Conservation (phyloP, 2,329 filamentous ascomycete genomes). For the Clonostachys chloroleuca region DNA sequence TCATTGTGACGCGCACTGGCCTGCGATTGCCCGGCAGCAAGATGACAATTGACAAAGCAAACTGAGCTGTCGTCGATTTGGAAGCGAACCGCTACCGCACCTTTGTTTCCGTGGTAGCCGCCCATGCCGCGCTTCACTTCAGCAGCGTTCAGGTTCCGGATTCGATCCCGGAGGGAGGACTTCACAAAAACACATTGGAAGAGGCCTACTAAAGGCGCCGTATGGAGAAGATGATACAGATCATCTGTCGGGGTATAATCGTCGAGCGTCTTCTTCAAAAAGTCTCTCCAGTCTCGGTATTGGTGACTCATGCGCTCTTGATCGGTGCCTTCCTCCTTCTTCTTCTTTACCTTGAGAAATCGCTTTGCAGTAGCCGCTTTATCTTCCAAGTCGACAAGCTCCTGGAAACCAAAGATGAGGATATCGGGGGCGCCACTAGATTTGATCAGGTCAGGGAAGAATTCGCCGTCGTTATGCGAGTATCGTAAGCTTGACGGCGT, state of each 20-base stretch:
- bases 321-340: constrained; percentile 62
- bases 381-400: constrained; percentile 96
- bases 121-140: constrained; percentile 97
- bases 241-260: constrained; percentile 75
- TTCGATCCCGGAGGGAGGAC: constrained; percentile 67
- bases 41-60: constrained; percentile 96
- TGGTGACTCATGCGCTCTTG: constrained; percentile 95
- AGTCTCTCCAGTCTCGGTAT: constrained; percentile 94
- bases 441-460: constrained; percentile 76
- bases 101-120: constrained; percentile 93
- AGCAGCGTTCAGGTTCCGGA: constrained; percentile 71
- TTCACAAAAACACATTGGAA: constrained; percentile 97
- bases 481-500: constrained; percentile 81
- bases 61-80: constrained; percentile 88
- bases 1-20: constrained; percentile 91
- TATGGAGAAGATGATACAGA: constrained; percentile 82
- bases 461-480: constrained; percentile 64
- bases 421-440: constrained; percentile 81
- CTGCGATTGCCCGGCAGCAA: constrained; percentile 89
- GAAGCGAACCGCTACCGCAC: constrained; percentile 88
- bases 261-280: constrained; percentile 76
- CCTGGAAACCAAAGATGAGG: constrained; percentile 93
- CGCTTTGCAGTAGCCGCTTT: constrained; percentile 97
- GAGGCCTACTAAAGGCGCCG: constrained; percentile 80
- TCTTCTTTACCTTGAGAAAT: constrained; percentile 83